Conservation (phyloP, 2,329 filamentous ascomycete species). For the Pseudogymnoascus sp. region DNA sequence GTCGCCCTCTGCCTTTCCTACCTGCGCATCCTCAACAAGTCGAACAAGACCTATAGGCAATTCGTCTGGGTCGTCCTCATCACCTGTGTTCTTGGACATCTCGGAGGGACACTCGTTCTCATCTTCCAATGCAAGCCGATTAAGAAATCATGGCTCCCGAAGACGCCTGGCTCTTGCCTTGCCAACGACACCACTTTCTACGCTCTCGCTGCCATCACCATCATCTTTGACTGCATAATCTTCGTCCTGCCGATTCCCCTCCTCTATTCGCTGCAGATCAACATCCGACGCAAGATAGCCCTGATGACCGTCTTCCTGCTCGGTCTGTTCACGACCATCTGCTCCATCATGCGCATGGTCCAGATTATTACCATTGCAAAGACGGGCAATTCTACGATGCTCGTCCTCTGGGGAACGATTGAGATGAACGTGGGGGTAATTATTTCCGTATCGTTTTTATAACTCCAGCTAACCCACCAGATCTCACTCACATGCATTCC, state of each 20-base stretch:
- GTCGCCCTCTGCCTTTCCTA: constrained; percentile 46
- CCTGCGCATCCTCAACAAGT: constrained; percentile 41
- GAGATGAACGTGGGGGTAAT: constrained; percentile 50
- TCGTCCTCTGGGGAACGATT: constrained; percentile 48
- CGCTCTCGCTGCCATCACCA: constrained; percentile 28
- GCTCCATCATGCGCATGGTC: constrained; percentile 43
- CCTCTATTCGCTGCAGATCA: constrained; percentile 29
- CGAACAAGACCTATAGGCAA: constrained; percentile 36
- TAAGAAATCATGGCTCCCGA: constrained; percentile 26
- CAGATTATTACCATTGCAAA: constrained; percentile 44
- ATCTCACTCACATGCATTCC: constrained; percentile 17
- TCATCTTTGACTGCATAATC: constrained; percentile 30
- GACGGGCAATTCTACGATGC: constrained; percentile 47
- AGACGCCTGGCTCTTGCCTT: constrained; percentile 27
- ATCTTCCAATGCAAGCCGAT: constrained; percentile 43
- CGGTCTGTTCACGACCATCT: constrained; percentile 47
- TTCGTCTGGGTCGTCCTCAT: constrained; percentile 40
- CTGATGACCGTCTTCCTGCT: constrained; percentile 38
- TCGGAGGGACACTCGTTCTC: constrained; percentile 41
- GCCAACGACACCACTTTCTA: constrained; percentile 30
- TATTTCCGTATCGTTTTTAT: too few relatives aligned
- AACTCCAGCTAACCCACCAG: constrained; percentile 10
- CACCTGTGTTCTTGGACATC: constrained; percentile 29
- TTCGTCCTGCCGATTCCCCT: constrained; percentile 31
- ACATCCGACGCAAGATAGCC: constrained; percentile 28